Percentiles rank a stretch among this genome's conserved stretches.
phyloP scores from a whole-genome alignment of 352 stramenopile species.

The Pythium rishiriense region DNA sequence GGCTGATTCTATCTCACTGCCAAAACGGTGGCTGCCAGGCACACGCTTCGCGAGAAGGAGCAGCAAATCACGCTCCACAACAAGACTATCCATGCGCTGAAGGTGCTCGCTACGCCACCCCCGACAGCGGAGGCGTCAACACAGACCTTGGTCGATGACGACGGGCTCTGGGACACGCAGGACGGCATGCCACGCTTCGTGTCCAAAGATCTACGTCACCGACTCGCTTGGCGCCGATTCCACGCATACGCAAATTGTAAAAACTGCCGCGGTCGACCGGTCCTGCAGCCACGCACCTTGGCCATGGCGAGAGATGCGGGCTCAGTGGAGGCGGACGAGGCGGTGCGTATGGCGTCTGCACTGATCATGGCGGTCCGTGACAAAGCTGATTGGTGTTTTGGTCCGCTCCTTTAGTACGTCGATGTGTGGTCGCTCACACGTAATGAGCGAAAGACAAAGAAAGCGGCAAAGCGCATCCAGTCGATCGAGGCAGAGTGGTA shows the following conservation, averaged over 20 bases:
- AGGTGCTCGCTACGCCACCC: conserved; percentile 28
- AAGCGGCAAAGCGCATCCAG: conserved; percentile 38
- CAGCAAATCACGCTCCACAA: conserved; percentile 45
- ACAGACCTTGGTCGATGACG: conserved; percentile 69
- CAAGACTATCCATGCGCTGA: conserved; percentile 44
- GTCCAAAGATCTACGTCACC: conserved; percentile 44
- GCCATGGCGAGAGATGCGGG: neutral
- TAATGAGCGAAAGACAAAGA: conserved; percentile 52
- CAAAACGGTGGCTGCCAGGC: neutral
- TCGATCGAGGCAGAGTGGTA: conserved; percentile 57
- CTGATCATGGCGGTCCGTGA: too few relatives aligned
- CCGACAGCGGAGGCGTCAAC: conserved; percentile 29
- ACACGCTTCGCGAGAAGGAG: conserved; percentile 52
- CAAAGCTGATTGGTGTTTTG: too few relatives aligned
- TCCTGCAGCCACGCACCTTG: conserved; percentile 21
- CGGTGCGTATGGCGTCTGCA: too few relatives aligned
- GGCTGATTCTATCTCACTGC: too few relatives aligned
- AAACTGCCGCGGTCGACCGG: conserved; percentile 58
- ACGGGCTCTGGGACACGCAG: conserved; percentile 72
- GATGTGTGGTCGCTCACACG: conserved; percentile 62
- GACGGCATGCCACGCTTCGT: conserved; percentile 66
- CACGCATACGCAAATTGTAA: conserved; percentile 69
- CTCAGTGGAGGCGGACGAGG: conserved; percentile 27
- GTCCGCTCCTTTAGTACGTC: conserved; percentile 38
- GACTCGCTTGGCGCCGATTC: conserved; percentile 68